Conservation (phyloP, 768 basidiomycete genomes). For the Tubosaeta sp. region DNA sequence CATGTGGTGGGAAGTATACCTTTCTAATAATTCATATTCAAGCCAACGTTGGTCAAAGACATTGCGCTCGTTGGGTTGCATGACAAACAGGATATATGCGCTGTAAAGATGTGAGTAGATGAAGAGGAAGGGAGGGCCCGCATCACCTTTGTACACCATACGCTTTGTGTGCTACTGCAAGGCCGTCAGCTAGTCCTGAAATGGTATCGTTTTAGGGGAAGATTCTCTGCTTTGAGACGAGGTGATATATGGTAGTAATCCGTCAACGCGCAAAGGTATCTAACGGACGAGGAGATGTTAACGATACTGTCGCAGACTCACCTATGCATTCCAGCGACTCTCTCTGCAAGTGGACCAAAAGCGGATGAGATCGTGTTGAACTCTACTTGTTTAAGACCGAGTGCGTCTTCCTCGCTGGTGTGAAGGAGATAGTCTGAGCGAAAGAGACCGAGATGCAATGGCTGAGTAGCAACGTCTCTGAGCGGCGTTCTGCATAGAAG, state of each 20-base stretch:
- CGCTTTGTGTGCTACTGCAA: slow-evolving; percentile 75
- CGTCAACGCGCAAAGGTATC: slow-evolving; percentile 65
- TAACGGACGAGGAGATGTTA: slow-evolving; percentile 22
- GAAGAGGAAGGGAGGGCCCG: slow-evolving; percentile 2
- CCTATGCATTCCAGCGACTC: slow-evolving; percentile 71
- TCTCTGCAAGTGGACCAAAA: slow-evolving; percentile 76
- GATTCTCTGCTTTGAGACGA: slow-evolving; percentile 44
- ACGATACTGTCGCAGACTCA: slow-evolving; percentile 38
- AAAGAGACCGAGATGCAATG: slow-evolving; percentile 84
- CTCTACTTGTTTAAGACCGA: slow-evolving; percentile 86
- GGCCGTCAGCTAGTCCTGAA: slow-evolving; percentile 63
- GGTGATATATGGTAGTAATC: slow-evolving; percentile 62
- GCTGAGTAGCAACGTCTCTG: slow-evolving; percentile 38
- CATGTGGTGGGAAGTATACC: slow-evolving; percentile 40
- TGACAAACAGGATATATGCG: slow-evolving; percentile 77
- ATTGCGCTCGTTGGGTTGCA: slow-evolving; percentile 85
- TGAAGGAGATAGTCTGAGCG: slow-evolving; percentile 94
- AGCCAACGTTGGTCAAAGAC: slow-evolving; percentile 90
- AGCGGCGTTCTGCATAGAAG: background rate
- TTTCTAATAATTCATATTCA: slow-evolving; percentile 81
- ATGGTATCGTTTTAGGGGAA: slow-evolving; percentile 75
- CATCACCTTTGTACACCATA: slow-evolving; percentile 55
- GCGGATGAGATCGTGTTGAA: slow-evolving; percentile 96
- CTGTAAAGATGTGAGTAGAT: slow-evolving; percentile 27
- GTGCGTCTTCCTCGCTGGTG: slow-evolving; percentile 30